These are phyloP conservation scores for Geotrichum aggregatum DNA, from an alignment of 1,139 yeast genomes.

Conservation along the genomic window DNA sequence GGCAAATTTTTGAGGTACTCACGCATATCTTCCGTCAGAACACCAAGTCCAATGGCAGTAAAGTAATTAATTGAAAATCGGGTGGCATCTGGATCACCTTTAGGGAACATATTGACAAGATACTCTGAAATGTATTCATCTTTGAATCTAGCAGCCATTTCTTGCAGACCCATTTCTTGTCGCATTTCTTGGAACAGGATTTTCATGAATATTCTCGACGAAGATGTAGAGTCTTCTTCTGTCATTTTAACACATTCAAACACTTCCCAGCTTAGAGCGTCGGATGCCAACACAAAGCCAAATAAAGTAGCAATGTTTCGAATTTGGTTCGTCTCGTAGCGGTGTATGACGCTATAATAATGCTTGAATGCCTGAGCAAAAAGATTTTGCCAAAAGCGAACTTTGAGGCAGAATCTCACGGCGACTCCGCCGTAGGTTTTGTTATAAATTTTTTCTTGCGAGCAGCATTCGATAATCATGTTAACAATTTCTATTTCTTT, in stretches of 20 bases:
- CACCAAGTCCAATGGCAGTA: conserved; percentile 88
- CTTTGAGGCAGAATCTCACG: conserved; percentile 56
- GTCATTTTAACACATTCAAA: conserved; percentile 53
- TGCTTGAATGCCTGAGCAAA: conserved; percentile 53
- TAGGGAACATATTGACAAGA: conserved; percentile 42
- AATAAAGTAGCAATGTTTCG: conserved; percentile 80
- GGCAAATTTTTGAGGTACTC: conserved; percentile 46
- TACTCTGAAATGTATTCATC: conserved; percentile 44
- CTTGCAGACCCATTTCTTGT: conserved; percentile 65
- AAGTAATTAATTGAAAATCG: conserved; percentile 84
- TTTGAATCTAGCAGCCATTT: conserved; percentile 49
- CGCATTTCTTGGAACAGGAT: conserved; percentile 76
- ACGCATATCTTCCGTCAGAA: conserved; percentile 79
- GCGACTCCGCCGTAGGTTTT: conserved; percentile 80
- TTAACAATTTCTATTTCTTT: conserved; percentile 52
- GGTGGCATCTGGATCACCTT: conserved; percentile 49
- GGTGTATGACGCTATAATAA: conserved; percentile 57
- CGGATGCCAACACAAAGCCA: conserved; percentile 78
- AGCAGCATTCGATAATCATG: conserved; percentile 76
- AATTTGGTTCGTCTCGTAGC: conserved; percentile 66
- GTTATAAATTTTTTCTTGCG: conserved; percentile 84
- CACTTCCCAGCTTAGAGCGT: conserved; percentile 62
- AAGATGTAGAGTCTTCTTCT: conserved; percentile 70
- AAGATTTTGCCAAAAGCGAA: conserved; percentile 52
- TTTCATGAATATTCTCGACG: conserved; percentile 77